Evolutionary conservation across 208 protist genomes (phyloP), one percentile per base, ranked within the genome.

Genomic region (Porcisia deanei): DNA sequence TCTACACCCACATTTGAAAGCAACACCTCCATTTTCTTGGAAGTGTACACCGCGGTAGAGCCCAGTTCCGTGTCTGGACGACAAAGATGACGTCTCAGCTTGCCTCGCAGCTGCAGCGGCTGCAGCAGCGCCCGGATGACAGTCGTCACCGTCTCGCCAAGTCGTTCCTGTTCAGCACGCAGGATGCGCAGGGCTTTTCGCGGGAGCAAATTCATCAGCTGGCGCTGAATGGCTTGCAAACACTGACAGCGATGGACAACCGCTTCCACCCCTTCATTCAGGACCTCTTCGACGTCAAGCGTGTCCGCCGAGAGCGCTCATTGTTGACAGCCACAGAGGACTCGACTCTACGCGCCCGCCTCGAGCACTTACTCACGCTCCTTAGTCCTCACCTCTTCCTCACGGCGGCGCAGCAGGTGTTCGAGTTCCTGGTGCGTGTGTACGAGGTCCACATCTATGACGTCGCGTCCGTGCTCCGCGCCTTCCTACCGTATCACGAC

Each of bases 371-470:
- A 47, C 80, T 95, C 12, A 91, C 91, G 25, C 76, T 95, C 54
- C 86, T 97, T 43, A 94, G 90, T 71, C 93, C 93, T 3, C 90
- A 97, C 69, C 71, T 97, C 16, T 95, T 97, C 76, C 73, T 95
- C 14, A 93, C 91, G 4, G 88, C 91, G 22, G 91, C 93, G 14
- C 93, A 97, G 57, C 93, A 97, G 82, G 93, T 94, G 2, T 91
- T 97, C 63, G 90, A 97, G 81, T 97, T 91, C 64, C 76, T 96
- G 45, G 89, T 96, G 18, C 90, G 92, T 16, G 92, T 95, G 37
- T 84, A 93, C 66, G 90, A 97, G 81, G 87, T 95, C 22, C 93
- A 97, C 82, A 81, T 94, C 73, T 94, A 94, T 84, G 94, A 97
- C 76, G 88, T 90, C 12, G 57, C 53, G 1, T 79, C 88, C 3